phyloP scores from a whole-genome alignment of 495 filamentous ascomycete genomes.

The Podospora pseudopauciseta region DNA sequence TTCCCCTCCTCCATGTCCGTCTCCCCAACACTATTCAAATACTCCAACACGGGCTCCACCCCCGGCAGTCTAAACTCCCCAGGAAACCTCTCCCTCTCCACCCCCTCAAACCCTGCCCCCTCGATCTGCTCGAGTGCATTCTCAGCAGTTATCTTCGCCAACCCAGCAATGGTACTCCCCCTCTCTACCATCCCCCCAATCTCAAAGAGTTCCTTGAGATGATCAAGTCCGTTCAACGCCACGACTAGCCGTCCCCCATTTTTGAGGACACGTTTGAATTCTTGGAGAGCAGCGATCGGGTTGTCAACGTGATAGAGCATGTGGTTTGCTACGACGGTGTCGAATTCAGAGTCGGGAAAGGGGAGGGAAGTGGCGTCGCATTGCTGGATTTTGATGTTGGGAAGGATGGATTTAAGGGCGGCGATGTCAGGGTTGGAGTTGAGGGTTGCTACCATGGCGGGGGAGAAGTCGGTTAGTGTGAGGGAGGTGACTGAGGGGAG shows the following conservation, averaged over 20 bases:
- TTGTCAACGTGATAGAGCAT: conserved; percentile 17
- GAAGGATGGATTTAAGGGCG: not conserved
- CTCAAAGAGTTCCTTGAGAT: conserved; percentile 7
- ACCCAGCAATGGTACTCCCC: conserved; percentile 5
- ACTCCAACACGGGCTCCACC: conserved; percentile 11
- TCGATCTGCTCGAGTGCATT: conserved; percentile 2
- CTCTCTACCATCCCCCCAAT: conserved; percentile 6
- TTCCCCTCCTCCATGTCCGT: conserved; percentile 37
- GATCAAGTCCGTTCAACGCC: conserved; percentile 13
- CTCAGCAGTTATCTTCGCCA: conserved; percentile 11
- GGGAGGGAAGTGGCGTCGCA: conserved; percentile 15
- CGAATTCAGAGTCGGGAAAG: not conserved
- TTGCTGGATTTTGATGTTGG: not conserved
- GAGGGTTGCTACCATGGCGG: conserved; percentile 10
- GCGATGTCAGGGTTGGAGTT: not conserved
- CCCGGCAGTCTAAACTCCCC: conserved; percentile 10
- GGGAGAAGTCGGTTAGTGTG: conserved; percentile 17
- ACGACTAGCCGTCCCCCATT: conserved; percentile 4
- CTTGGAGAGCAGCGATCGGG: not conserved
- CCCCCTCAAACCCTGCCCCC: not conserved
- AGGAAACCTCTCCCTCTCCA: not conserved
- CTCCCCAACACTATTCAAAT: conserved; percentile 22
- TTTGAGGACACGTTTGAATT: conserved; percentile 8
- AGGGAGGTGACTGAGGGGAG: not conserved
- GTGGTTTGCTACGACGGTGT: conserved; percentile 14